These are phyloP conservation scores for Candida morakotiae DNA, from an alignment of 805 yeast species.

Conservation along the genomic window DNA sequence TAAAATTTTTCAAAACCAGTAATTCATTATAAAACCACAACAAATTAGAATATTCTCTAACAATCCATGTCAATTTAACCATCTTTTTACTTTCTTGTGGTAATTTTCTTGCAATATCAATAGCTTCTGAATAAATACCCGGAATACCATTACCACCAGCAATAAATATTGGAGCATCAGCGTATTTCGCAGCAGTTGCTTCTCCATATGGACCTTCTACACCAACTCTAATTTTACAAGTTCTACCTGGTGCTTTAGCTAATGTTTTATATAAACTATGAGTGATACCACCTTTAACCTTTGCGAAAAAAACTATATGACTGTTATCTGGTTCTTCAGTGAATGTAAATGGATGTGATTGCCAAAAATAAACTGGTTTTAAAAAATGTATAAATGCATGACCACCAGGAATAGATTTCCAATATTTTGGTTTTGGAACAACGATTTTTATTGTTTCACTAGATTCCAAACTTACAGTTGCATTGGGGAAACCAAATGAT, in stretches of 20 bases:
- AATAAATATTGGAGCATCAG: constrained; percentile 51
- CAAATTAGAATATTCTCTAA: constrained; percentile 49
- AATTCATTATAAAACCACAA: constrained; percentile 45
- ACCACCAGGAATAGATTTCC: constrained; percentile 38
- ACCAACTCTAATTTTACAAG: constrained; percentile 24
- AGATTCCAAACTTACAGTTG: constrained; percentile 31
- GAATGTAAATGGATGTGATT: constrained; percentile 42
- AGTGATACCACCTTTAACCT: constrained; percentile 36
- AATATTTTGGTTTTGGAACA: constrained; percentile 43
- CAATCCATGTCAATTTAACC: constrained; percentile 57
- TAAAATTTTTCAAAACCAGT: constrained; percentile 15
- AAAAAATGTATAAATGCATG: constrained; percentile 38
- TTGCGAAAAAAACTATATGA: constrained; percentile 20
- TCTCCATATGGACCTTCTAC: constrained; percentile 73
- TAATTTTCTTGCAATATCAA: constrained; percentile 20
- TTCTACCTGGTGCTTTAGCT: constrained; percentile 22
- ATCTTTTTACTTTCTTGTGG: constrained; percentile 14
- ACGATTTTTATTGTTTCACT: constrained; percentile 41
- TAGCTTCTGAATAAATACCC: constrained; percentile 42
- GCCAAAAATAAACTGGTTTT: constrained; percentile 42
- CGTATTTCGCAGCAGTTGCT: constrained; percentile 43
- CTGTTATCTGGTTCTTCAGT: constrained; percentile 18
- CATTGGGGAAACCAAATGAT: constrained; percentile 29
- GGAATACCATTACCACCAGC: constrained; percentile 80
- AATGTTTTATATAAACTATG: constrained; percentile 25